Evolutionary conservation across 352 stramenopile species (phyloP).

Genomic region (Phytophthora multivora): DNA sequence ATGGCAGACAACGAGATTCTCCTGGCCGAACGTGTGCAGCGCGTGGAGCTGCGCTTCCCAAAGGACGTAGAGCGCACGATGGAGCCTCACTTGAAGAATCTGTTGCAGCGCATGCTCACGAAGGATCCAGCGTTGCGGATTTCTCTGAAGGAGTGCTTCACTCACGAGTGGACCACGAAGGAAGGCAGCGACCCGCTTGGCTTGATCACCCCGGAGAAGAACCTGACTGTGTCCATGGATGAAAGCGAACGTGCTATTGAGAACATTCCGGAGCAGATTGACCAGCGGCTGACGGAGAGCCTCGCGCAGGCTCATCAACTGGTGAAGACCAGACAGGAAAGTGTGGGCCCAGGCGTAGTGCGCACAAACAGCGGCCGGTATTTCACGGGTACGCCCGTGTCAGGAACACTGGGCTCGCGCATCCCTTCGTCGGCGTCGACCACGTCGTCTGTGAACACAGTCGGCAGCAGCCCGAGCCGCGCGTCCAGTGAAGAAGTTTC

Average conservation of each 20-base stretch:
- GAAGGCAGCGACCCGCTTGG: slow-evolving; percentile 89
- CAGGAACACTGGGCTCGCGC: slow-evolving; percentile 51
- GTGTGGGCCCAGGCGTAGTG: slow-evolving; percentile 37
- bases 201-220: slow-evolving; percentile 50
- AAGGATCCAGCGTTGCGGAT: slow-evolving; percentile 88
- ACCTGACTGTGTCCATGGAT: slow-evolving; percentile 81
- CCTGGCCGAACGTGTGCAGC: slow-evolving; percentile 83
- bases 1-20: slow-evolving; percentile 91
- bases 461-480: slow-evolving; percentile 57
- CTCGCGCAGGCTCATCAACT: slow-evolving; percentile 77
- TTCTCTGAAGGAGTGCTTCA: slow-evolving; percentile 83
- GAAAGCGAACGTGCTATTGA: slow-evolving; percentile 86
- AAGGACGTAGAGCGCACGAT: slow-evolving; percentile 76
- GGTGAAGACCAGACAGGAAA: slow-evolving; percentile 75
- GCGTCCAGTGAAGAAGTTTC: slow-evolving; percentile 74
- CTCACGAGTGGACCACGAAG: slow-evolving; percentile 93
- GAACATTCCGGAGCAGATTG: slow-evolving; percentile 88
- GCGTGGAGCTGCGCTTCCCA: slow-evolving; percentile 87
- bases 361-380: slow-evolving; percentile 59
- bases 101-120: slow-evolving; percentile 91
- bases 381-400: slow-evolving; percentile 38
- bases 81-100: slow-evolving; percentile 89
- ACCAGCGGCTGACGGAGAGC: slow-evolving; percentile 74
- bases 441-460: slow-evolving; percentile 40
- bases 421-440: slow-evolving; percentile 52